Conservation (phyloP, 2,329 filamentous ascomycete species). For the Ophidiomyces ophidiicola region DNA sequence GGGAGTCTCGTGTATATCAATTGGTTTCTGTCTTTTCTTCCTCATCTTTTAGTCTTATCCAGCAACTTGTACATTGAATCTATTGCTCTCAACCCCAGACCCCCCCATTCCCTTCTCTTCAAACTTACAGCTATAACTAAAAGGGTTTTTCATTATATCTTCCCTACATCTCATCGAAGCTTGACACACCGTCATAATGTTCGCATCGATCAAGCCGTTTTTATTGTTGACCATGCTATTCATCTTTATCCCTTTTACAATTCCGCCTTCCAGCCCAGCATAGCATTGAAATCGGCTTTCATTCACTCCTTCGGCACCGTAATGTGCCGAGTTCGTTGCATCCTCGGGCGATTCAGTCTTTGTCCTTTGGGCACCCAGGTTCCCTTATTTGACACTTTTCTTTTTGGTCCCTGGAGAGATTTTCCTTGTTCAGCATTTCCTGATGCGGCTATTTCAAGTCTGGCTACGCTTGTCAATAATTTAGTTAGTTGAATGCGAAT, state of each 20-base stretch:
- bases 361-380: not conserved
- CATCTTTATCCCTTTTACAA: not conserved
- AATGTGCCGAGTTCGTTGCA: not conserved
- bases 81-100: not conserved
- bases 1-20: conserved; percentile 4
- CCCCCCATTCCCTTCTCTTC: not conserved
- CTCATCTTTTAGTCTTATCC: conserved; percentile 1
- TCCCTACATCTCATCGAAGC: no score
- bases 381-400: not conserved
- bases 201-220: not conserved
- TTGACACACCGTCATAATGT: not conserved
- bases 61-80: conserved; percentile 6
- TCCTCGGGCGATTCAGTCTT: not conserved
- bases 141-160: no score
- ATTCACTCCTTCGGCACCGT: not conserved
- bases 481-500: no score
- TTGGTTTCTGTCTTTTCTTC: not conserved
- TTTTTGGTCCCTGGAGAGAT: no score
- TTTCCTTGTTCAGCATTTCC: no score
- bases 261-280: no score
- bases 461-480: no score
- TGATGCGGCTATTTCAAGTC: no score
- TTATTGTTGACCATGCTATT: not conserved
- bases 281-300: conserved; percentile 4
- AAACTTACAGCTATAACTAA: no score